Base-by-base conservation (phyloP, 2,329 filamentous ascomycete species). In the Epichloe sylvatica region DNA sequence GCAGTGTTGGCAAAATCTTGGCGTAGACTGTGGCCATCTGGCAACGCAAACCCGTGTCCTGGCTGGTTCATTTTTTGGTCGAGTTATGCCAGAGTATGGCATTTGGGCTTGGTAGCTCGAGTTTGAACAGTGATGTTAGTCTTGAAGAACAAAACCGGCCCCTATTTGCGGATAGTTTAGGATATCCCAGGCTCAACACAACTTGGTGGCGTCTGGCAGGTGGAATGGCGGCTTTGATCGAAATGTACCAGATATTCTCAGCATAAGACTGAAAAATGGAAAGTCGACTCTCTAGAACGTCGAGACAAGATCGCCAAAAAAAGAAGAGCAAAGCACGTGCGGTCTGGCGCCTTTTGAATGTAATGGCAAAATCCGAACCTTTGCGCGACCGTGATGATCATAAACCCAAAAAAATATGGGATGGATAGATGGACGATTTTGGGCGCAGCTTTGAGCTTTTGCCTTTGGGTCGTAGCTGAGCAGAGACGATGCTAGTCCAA, bases 51-150 rank as follows among this genome's bases (percentile, higher is more conserved):
- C 38, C 60, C 59, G 52, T 57, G 59, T 12, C 59, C 55, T 45
- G 61, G 56, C 42, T 61, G 56, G 47, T 53, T 64, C 64, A 67
- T 67, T 17, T 45, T 59, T 23, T 19, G 33, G 36, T 49, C 30
- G n/a, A 39, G 23, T 30, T 30, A 44, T 35, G 40, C 49, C n/a
- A 37, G 12, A 21, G 37, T 38, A 12, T 45, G 38, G 36, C 43
- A 49, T 45, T 44, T 43, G 21, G 38, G 21, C 6, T 17, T 36
- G 17, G 33, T 19, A 15, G 21, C 21, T 21, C 2, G 30, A 17
- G 12, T n/a, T 38, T 13, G 30, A 34, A n/a, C 3, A 33, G 8
- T 21, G 21, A 34, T n/a, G 8, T 34, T 11, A 23, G 25, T 35
- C 25, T 5, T 33, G 5, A 15, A 15, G 11, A 5, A 23, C 3